Percentiles rank a stretch among this genome's conserved stretches.
phyloP scores from a whole-genome alignment of 2,329 filamentous ascomycete genomes.

The Trichoderma harzianum region DNA sequence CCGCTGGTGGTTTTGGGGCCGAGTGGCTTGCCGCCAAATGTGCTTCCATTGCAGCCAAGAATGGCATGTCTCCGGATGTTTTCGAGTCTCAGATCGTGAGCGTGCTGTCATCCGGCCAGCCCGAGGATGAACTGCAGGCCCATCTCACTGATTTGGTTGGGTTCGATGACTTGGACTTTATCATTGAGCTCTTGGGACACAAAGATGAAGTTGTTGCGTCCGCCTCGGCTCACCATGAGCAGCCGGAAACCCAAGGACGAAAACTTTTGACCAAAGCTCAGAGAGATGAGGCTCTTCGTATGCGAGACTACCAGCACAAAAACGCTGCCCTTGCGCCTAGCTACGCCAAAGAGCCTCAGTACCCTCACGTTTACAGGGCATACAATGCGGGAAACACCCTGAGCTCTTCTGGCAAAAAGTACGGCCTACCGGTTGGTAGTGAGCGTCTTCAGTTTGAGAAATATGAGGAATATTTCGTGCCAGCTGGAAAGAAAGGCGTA shows the following conservation, averaged over 20 bases:
- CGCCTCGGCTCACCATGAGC: constrained; percentile 33
- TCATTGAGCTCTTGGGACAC: constrained; percentile 83
- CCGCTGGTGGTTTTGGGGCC: constrained; percentile 46
- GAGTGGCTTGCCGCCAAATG: constrained; percentile 74
- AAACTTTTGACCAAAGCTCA: constrained; percentile 72
- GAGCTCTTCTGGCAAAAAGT: constrained; percentile 75
- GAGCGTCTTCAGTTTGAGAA: constrained; percentile 66
- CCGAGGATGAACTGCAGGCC: constrained; percentile 87
- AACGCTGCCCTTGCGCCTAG: constrained; percentile 65
- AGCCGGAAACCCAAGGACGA: constrained; percentile 34
- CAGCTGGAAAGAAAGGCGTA: constrained; percentile 74
- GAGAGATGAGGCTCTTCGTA: constrained; percentile 72
- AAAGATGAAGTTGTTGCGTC: constrained; percentile 62
- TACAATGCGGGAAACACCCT: constrained; percentile 84
- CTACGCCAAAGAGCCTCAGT: constrained; percentile 70
- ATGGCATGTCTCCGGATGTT: constrained; percentile 64
- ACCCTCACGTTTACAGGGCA: constrained; percentile 88
- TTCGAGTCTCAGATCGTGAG: constrained; percentile 75
- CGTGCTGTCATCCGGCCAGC: constrained; percentile 62
- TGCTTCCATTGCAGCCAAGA: constrained; percentile 60
- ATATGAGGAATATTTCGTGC: constrained; percentile 87
- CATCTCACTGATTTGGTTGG: constrained; percentile 85
- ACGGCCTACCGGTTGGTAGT: constrained; percentile 74
- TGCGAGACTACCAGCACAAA: constrained; percentile 81
- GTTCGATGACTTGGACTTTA: constrained; percentile 88